A percentile compares a stretch with the other conserved stretches of the same genome.
These are phyloP conservation scores for Gloeopeniophorella convolvens DNA, from an alignment of 768 basidiomycete genomes.

Conservation along the genomic window DNA sequence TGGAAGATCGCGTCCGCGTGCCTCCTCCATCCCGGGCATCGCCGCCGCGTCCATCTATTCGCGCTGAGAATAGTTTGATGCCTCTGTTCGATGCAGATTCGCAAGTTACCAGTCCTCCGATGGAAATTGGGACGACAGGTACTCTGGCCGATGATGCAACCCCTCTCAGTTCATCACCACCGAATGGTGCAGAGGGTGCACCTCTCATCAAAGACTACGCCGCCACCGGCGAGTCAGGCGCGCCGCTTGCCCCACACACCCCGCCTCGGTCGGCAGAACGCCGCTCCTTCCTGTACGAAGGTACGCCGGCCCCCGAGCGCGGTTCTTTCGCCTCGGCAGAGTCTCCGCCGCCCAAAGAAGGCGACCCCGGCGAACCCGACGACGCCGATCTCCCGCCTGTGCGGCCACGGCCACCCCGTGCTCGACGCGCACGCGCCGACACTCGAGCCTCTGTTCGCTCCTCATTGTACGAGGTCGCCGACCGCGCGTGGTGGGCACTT, in stretches of 20 bases:
- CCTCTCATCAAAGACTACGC: constrained; percentile 19
- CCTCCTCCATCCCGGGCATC: not conserved
- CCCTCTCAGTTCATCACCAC: constrained; percentile 6
- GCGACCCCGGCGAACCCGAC: not conserved
- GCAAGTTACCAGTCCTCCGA: not conserved
- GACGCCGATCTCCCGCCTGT: constrained; percentile 1
- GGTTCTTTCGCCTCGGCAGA: not conserved
- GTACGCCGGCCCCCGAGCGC: not conserved
- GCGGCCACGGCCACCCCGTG: constrained; percentile 6
- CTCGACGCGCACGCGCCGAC: not conserved
- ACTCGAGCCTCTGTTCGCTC: constrained; percentile 28
- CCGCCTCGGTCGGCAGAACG: not conserved
- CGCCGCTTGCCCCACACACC: constrained; percentile 17
- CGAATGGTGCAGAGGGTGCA: not conserved
- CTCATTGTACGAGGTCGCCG: constrained; percentile 38
- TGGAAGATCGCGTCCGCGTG: constrained; percentile 38
- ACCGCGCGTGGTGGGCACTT: constrained; percentile 37
- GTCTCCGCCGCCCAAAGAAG: not conserved
- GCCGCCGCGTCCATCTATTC: not conserved
- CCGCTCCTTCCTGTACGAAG: not conserved
- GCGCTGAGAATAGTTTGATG: not conserved
- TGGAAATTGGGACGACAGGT: not conserved
- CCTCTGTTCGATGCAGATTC: constrained; percentile 4
- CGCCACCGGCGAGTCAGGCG: constrained; percentile 21
- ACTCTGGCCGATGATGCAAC: not conserved